A percentile compares a stretch with the other conserved stretches of the same genome.
These are phyloP conservation scores for Amniculicola lignicola DNA, from an alignment of 495 filamentous ascomycete species.

Conservation along the genomic window DNA sequence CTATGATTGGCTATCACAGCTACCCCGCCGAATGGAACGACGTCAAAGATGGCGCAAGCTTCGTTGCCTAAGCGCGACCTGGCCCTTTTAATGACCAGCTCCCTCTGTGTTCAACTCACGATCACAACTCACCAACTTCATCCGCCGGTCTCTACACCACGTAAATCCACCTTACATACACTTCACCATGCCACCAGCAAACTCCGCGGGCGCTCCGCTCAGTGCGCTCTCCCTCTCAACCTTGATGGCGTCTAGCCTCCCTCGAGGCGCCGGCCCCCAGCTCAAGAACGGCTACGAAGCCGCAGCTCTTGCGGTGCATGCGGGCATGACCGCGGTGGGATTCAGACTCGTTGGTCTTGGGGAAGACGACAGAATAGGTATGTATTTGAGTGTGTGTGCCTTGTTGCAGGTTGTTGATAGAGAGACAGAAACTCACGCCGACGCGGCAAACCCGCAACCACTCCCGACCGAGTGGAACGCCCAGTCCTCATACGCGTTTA, in stretches of 20 bases:
- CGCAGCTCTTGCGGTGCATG: conserved; percentile 79
- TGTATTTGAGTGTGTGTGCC: not conserved
- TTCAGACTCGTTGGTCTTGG: conserved; percentile 80
- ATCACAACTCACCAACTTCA: too few species aligned
- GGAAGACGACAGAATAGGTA: conserved; percentile 72
- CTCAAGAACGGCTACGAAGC: conserved; percentile 80
- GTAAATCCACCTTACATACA: not conserved
- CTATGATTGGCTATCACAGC: too few species aligned
- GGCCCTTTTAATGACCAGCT: too few species aligned
- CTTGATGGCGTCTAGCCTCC: conserved; percentile 58
- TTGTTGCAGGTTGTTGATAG: not conserved
- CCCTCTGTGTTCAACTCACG: too few species aligned
- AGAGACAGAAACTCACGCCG: conserved; percentile 49
- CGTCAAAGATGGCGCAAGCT: too few species aligned
- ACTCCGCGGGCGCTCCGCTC: conserved; percentile 38
- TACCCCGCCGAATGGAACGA: too few species aligned
- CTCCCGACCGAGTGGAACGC: conserved; percentile 78
- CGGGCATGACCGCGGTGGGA: conserved; percentile 72
- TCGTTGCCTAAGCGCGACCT: too few species aligned
- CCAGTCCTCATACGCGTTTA: conserved; percentile 67
- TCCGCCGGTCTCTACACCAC: not conserved
- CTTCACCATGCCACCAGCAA: conserved; percentile 23
- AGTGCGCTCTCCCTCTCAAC: conserved; percentile 36
- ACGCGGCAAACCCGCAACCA: conserved; percentile 46
- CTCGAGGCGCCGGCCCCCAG: conserved; percentile 50